A percentile compares a stretch with the other conserved stretches of the same genome.
These are phyloP conservation scores for Claviceps citrina DNA, from an alignment of 2,329 filamentous ascomycete genomes.

Conservation along the genomic window DNA sequence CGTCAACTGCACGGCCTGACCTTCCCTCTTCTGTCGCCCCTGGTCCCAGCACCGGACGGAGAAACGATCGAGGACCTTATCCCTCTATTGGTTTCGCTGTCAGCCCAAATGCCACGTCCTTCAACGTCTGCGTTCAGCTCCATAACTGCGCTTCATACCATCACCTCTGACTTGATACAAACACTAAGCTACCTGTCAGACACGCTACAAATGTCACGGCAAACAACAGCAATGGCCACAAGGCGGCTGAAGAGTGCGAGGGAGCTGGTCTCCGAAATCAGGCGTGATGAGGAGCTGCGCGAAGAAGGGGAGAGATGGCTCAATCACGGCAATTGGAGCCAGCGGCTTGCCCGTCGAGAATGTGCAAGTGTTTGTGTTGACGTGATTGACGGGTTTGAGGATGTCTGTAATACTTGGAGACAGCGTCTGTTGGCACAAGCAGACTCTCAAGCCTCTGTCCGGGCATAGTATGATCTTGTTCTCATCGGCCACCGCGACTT, in stretches of 20 bases:
- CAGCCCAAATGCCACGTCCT: slow-evolving; percentile 50
- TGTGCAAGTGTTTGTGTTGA: slow-evolving; percentile 73
- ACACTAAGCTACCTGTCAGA: slow-evolving; percentile 79
- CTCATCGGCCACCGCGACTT: background rate
- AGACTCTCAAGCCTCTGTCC: slow-evolving; percentile 27
- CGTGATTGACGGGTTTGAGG: slow-evolving; percentile 83
- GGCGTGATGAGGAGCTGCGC: slow-evolving; percentile 63
- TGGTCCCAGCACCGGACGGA: slow-evolving; percentile 45
- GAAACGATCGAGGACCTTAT: slow-evolving; percentile 55
- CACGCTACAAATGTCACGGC: slow-evolving; percentile 83
- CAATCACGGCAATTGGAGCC: slow-evolving; percentile 67
- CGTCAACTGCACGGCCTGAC: slow-evolving; percentile 60
- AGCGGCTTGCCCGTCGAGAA: slow-evolving; percentile 58
- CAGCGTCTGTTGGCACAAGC: slow-evolving; percentile 54
- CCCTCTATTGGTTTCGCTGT: slow-evolving; percentile 49
- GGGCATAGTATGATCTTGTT: background rate
- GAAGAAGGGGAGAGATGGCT: slow-evolving; percentile 77
- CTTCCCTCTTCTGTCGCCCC: slow-evolving; percentile 54
- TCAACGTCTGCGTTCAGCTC: slow-evolving; percentile 49
- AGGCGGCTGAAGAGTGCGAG: slow-evolving; percentile 66
- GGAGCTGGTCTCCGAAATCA: slow-evolving; percentile 74
- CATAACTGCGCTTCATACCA: slow-evolving; percentile 50
- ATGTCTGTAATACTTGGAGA: slow-evolving; percentile 74
- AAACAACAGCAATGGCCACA: slow-evolving; percentile 69
- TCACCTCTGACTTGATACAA: slow-evolving; percentile 59